Base-by-base conservation (phyloP, 768 basidiomycete species). In the Mycena rebaudengoi region DNA sequence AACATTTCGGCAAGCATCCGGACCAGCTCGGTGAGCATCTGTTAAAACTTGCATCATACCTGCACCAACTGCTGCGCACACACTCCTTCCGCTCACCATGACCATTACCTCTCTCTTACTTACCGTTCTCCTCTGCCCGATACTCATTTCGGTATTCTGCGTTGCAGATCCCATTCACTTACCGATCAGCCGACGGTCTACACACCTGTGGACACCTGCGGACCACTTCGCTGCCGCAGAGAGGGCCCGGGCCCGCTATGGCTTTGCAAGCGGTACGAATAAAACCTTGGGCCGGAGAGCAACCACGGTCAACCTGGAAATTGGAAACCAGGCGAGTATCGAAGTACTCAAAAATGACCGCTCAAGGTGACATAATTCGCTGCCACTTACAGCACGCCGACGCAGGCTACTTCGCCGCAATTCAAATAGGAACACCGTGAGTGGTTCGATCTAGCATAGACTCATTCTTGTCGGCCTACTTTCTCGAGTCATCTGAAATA, bases 371-470 rank as follows among this genome's bases (percentile, higher is more conserved):
- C n/a, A n/a, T n/a, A n/a, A n/a, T n/a, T 30, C 32, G 14, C n/a
- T 26, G 32, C 18, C 28, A 32, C 33, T 25, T 32, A 10, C 45
- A 91, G 89, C 69, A 78, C 65, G 71, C 67, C 8, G 90, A 91
- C 46, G 72, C 85, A 0, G 86, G 84, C 61, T 91, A 90, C 69
- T 82, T 87, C 49, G 85, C 82, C 0, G 69, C 73, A 12, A 70
- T 91, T 1, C 74, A 65, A 41, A 81, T 91, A 39, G 90, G 90
- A 25, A 86, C 88, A 59, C 90, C 90, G 87, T 89, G 70, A 75
- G 87, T 82, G 11, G 35, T 32, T 65, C 14, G 43, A 59, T 39
- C n/a, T 48, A 1, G 16, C 2, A 18, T 41, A 8, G 7, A 28
- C 4, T 20, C 18, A 23, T 43, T 45, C 56, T 49, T 37, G 37